Percentiles rank a stretch among this genome's conserved stretches.
phyloP scores from a whole-genome alignment of 176 grass and related monocot species.

The Oryza meridionalis region DNA sequence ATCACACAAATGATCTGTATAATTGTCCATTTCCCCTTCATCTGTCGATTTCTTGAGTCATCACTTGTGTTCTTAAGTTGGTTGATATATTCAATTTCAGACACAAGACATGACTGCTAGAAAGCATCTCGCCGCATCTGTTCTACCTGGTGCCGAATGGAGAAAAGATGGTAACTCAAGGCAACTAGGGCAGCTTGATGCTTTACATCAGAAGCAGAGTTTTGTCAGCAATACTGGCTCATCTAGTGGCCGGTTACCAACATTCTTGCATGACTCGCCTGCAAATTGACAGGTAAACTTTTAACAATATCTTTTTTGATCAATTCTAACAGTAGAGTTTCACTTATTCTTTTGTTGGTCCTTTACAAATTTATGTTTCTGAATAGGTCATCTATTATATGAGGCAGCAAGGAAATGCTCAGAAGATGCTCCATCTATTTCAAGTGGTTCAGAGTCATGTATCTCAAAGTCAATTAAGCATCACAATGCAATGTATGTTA shows the following conservation, averaged over 20 bases:
- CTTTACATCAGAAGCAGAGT: slow-evolving; percentile 51
- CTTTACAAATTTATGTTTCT: slow-evolving; percentile 40
- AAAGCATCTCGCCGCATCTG: slow-evolving; percentile 47
- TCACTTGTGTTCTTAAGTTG: slow-evolving; percentile 16
- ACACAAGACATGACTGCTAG: slow-evolving; percentile 36
- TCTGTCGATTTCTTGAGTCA: background rate
- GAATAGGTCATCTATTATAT: slow-evolving; percentile 38
- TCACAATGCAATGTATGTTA: slow-evolving; percentile 46
- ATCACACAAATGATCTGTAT: background rate
- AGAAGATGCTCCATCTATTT: slow-evolving; percentile 19
- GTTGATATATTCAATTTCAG: slow-evolving; percentile 41
- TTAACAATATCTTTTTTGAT: background rate
- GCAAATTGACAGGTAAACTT: slow-evolving; percentile 65
- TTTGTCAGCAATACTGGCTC: slow-evolving; percentile 58
- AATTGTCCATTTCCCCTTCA: background rate
- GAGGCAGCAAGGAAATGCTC: slow-evolving; percentile 34
- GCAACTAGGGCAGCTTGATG: slow-evolving; percentile 46
- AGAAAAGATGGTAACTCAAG: slow-evolving; percentile 58
- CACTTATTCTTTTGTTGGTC: background rate
- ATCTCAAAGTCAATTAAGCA: slow-evolving; percentile 41
- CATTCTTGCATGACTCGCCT: slow-evolving; percentile 64
- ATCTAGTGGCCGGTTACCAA: slow-evolving; percentile 62
- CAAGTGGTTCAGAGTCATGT: slow-evolving; percentile 35
- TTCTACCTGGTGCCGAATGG: slow-evolving; percentile 52
- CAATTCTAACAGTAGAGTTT: background rate